A percentile compares a stretch with the other conserved stretches of the same genome.
phyloP scores from a whole-genome alignment of 2,329 filamentous ascomycete genomes.

The Ceratocystis huliohia region DNA sequence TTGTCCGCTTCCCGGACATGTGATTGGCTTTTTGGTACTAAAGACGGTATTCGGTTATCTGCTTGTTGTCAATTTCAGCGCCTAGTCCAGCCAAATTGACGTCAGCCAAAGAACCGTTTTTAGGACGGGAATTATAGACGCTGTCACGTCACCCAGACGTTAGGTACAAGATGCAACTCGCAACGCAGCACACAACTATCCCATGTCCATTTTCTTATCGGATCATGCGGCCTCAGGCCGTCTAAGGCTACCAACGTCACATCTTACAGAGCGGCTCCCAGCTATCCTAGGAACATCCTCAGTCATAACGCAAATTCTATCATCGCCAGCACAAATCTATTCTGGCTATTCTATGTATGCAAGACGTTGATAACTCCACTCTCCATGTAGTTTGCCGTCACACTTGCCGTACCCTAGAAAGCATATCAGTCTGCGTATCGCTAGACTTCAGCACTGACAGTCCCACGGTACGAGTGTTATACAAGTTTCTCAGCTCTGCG shows the following conservation, averaged over 20 bases:
- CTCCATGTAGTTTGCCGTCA: slow-evolving; percentile 9
- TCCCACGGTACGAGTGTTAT: slow-evolving; percentile 43
- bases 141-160: no score
- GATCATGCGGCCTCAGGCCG: background rate
- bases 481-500: slow-evolving; percentile 38
- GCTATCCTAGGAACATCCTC: slow-evolving; percentile 9
- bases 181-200: background rate
- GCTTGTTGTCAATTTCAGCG: no score
- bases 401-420: slow-evolving; percentile 21
- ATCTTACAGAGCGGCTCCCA: slow-evolving; percentile 14
- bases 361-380: slow-evolving; percentile 14
- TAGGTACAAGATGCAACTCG: background rate
- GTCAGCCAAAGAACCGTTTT: no score
- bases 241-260: slow-evolving; percentile 14
- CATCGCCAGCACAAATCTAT: slow-evolving; percentile 14
- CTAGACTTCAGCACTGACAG: slow-evolving; percentile 23
- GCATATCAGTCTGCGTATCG: slow-evolving; percentile 38
- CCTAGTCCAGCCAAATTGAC: no score
- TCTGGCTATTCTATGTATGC: slow-evolving; percentile 16
- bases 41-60: no score
- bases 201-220: background rate
- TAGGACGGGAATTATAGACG: no score
- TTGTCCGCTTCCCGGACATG: background rate
- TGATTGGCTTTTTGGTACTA: background rate
- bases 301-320: slow-evolving; percentile 5